Base-by-base conservation (phyloP, 2,329 filamentous ascomycete species). In the Hawksworthiomyces lignivorus region DNA sequence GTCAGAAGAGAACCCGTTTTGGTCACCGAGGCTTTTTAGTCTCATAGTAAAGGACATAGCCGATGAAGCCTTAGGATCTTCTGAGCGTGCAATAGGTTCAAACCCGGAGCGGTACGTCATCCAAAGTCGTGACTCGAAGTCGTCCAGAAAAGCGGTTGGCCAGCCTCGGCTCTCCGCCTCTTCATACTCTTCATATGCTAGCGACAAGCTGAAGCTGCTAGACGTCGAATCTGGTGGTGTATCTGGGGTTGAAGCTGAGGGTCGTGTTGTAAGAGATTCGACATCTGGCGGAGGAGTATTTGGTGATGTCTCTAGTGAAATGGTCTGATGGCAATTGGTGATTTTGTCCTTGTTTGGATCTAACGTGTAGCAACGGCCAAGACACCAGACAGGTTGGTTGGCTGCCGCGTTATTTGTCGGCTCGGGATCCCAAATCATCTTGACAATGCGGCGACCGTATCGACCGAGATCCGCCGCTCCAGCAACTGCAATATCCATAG, bases 61-160 rank as follows among this genome's bases (percentile, higher is more conserved):
- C 4, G 81, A 72, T 1, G 70, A 59, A 12, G 87, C 84, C 54
- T 80, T 80, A 1, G 84, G 80, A 51, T 90, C 84, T 41, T 75
- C 71, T 4, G 85, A 89, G 59, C 81, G 86, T 15, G 85, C 74
- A 57, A 98, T 98, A 1, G 80, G 72, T 9, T 80, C 69, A 58
- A 98, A 98, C 52, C 84, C 84, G 20, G 82, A 92, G 39, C 92
- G 80, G 57, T 98, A 98, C 9, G 90, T 97, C 75, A 98, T 86
- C 90, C 92, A 97, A 60, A 96, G 78, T 47, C 80, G 79, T 5
- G 90, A 89, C 59, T 95, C 88, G 55, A 97, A 94, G 61, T 98
- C 92, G 46, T 88, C 84, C 26, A 97, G 68, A 55, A 98, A 98
- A 5, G 77, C 72, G 9, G 75, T 67, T 9, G 92, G 92, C 92